These are phyloP conservation scores for Euphorbia schlechtendalii DNA, from an alignment of 441 rosid genomes.

Conservation along the genomic window DNA sequence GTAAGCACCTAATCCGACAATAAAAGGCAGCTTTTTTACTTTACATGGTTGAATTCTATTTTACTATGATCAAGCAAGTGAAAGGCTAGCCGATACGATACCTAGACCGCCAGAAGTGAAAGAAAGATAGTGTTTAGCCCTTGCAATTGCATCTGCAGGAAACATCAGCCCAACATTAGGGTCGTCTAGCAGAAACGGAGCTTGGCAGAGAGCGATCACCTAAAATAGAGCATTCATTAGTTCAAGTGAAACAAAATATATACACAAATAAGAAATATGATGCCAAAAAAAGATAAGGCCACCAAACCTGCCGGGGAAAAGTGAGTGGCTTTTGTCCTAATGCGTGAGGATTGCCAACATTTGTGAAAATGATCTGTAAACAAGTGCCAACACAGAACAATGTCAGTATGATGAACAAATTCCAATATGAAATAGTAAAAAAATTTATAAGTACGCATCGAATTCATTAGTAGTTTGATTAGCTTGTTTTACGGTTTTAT, in stretches of 20 bases:
- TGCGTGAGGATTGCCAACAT: constrained; percentile 98
- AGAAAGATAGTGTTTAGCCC: constrained; percentile 86
- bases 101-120: constrained; percentile 85
- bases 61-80: background rate
- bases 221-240: constrained; percentile 24
- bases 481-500: too few species aligned
- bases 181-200: constrained; percentile 91
- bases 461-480: too few species aligned
- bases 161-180: constrained; percentile 83
- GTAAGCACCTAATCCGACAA: constrained; percentile 66
- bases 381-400: too few species aligned
- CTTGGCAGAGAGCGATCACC: constrained; percentile 97
- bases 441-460: too few species aligned
- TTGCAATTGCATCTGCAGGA: constrained; percentile 96
- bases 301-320: constrained; percentile 81
- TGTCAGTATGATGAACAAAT: background rate
- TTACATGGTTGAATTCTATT: background rate
- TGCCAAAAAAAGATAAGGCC: background rate
- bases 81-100: constrained; percentile 25
- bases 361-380: constrained; percentile 94
- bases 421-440: background rate
- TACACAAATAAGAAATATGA: background rate
- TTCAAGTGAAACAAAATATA: constrained; percentile 18
- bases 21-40: constrained; percentile 1
- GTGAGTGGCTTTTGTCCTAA: constrained; percentile 88